phyloP scores from a whole-genome alignment of 495 filamentous ascomycete species.

The Neurospora sp. region DNA sequence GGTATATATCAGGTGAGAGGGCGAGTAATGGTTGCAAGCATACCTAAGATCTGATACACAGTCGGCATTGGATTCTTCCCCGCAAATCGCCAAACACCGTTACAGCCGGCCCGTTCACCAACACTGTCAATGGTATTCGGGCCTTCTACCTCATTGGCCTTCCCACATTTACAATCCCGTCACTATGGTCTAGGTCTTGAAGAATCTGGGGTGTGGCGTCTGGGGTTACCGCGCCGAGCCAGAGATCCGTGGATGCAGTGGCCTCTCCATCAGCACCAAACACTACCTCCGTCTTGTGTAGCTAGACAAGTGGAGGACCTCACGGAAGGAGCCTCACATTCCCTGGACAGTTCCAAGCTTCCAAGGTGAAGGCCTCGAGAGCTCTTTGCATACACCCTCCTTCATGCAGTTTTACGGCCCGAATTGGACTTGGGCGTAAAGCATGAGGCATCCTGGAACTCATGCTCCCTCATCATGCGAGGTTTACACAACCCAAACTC shows the following conservation, averaged over 20 bases:
- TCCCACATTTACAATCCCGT: neutral
- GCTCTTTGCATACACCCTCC: neutral
- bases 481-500: neutral
- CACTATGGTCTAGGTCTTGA: neutral
- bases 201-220: neutral
- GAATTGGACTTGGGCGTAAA: neutral
- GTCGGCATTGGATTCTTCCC: neutral
- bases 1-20: neutral
- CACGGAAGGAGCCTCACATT: neutral
- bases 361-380: neutral
- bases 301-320: neutral
- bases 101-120: neutral
- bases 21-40: neutral
- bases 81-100: neutral
- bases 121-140: conserved; percentile 1
- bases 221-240: neutral
- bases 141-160: conserved; percentile 1
- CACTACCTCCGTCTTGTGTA: neutral
- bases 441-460: neutral
- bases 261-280: neutral
- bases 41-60: neutral
- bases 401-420: neutral
- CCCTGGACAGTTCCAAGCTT: neutral
- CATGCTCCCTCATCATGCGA: neutral
- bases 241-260: neutral